phyloP scores from a whole-genome alignment of 768 basidiomycete genomes.

The Termitomyces sp. region DNA sequence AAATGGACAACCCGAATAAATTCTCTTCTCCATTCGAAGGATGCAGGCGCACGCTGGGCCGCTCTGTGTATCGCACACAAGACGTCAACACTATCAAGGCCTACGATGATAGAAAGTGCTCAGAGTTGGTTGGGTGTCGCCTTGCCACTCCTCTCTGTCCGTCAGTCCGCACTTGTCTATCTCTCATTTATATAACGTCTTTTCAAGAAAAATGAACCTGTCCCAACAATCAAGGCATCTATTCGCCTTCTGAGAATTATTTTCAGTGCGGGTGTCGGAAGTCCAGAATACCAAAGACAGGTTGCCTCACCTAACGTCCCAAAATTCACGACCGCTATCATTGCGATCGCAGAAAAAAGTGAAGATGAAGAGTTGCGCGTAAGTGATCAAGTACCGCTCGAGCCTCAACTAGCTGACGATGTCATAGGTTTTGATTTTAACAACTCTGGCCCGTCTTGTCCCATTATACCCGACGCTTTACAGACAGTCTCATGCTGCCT shows the following conservation, averaged over 20 bases:
- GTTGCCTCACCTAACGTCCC: constrained; percentile 64
- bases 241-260: constrained; percentile 61
- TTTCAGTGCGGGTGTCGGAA: constrained; percentile 52
- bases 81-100: constrained; percentile 52
- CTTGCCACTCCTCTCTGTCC: constrained; percentile 65
- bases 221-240: constrained; percentile 53
- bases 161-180: constrained; percentile 28
- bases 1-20: constrained; percentile 77
- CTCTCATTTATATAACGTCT: constrained; percentile 21
- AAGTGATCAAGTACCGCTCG: constrained; percentile 2
- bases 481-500: constrained; percentile 43
- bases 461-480: constrained; percentile 64
- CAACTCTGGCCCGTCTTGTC: constrained; percentile 51
- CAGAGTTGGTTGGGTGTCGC: constrained; percentile 66
- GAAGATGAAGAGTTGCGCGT: constrained; percentile 53
- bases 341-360: constrained; percentile 49
- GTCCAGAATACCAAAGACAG: constrained; percentile 82
- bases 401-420: neutral
- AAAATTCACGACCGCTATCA: constrained; percentile 60
- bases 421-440: constrained; percentile 36
- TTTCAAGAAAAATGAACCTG: constrained; percentile 62
- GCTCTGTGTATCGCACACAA: constrained; percentile 71
- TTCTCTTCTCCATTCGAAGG: constrained; percentile 73
- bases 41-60: constrained; percentile 74
- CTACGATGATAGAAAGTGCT: constrained; percentile 62